A percentile compares a stretch with the other conserved stretches of the same genome.
These are phyloP conservation scores for Cutaneotrichosporon mucoides DNA, from an alignment of 1,284 basidiomycete species.

Conservation along the genomic window DNA sequence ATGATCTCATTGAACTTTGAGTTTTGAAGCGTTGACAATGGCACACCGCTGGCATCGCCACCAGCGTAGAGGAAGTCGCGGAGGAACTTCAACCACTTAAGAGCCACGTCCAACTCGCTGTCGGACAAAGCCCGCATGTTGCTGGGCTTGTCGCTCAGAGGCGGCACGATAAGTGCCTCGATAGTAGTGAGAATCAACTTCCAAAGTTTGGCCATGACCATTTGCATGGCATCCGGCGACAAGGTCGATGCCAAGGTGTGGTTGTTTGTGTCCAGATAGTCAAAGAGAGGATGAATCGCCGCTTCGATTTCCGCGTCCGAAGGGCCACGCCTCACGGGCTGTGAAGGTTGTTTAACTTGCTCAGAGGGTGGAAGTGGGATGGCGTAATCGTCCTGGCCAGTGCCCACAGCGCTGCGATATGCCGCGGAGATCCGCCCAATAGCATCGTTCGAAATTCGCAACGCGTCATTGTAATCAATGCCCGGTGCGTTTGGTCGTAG, in stretches of 20 bases:
- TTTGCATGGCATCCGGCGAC: conserved; percentile 78
- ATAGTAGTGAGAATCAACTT: conserved; percentile 89
- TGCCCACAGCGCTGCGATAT: conserved; percentile 68
- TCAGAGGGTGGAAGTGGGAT: conserved; percentile 70
- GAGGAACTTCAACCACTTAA: conserved; percentile 97
- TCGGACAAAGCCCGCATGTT: conserved; percentile 87
- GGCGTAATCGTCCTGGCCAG: conserved; percentile 58
- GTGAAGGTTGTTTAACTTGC: conserved; percentile 12
- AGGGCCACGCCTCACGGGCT: conserved; percentile 60
- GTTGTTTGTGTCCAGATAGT: conserved; percentile 94
- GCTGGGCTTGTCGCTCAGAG: conserved; percentile 80
- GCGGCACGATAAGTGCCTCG: conserved; percentile 86
- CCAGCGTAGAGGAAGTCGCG: conserved; percentile 92
- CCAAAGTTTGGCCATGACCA: conserved; percentile 92
- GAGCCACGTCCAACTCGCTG: conserved; percentile 95
- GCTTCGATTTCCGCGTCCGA: conserved; percentile 93
- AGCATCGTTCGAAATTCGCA: conserved; percentile 52
- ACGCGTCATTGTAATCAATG: conserved; percentile 67
- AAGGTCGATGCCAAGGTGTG: conserved; percentile 87
- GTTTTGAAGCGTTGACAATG: conserved; percentile 85
- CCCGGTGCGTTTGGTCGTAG: conserved; percentile 55
- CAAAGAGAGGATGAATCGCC: conserved; percentile 86
- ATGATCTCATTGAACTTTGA: conserved; percentile 91
- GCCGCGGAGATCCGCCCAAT: conserved; percentile 67
- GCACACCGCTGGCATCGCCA: conserved; percentile 81